These are phyloP conservation scores for Boletus rubescentipes DNA, from an alignment of 768 basidiomycete genomes.

Conservation along the genomic window DNA sequence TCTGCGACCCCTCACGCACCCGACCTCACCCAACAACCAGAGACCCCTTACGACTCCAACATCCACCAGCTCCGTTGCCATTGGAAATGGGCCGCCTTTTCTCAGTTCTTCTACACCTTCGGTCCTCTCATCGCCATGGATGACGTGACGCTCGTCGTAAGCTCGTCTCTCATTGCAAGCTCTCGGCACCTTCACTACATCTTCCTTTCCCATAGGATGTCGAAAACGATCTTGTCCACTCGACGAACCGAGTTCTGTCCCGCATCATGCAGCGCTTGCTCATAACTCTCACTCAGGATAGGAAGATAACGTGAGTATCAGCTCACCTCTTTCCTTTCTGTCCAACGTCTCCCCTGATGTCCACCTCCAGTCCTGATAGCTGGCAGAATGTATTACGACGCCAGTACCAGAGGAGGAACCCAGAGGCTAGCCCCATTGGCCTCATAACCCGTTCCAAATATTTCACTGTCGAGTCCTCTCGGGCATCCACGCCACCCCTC, in stretches of 20 bases:
- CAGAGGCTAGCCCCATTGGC: constrained; percentile 70
- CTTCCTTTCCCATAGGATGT: constrained; percentile 53
- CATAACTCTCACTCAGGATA: constrained; percentile 73
- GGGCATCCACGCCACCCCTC: constrained; percentile 29
- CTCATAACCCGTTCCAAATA: constrained; percentile 36
- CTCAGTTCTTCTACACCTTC: constrained; percentile 89
- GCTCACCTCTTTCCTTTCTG: constrained; percentile 19
- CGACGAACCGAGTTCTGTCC: constrained; percentile 58
- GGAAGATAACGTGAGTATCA: constrained; percentile 67
- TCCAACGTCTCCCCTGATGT: constrained; percentile 17
- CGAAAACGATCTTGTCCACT: constrained; percentile 70
- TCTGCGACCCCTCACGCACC: constrained; percentile 31
- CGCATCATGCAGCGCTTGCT: constrained; percentile 76
- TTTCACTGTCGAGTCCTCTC: constrained; percentile 26
- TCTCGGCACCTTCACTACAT: constrained; percentile 2
- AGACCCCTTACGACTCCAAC: constrained; percentile 36
- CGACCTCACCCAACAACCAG: constrained; percentile 27
- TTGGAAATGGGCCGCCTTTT: constrained; percentile 93
- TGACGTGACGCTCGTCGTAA: constrained; percentile 67
- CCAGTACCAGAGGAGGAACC: constrained; percentile 74
- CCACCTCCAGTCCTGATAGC: constrained; percentile 55
- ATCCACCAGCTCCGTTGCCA: constrained; percentile 63
- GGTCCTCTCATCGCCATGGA: constrained; percentile 66
- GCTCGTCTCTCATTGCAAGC: constrained; percentile 20
- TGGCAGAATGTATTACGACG: constrained; percentile 79